These are phyloP conservation scores for Hordeum pubiflorum DNA, from an alignment of 202 grass and related monocot species.

Conservation along the genomic window DNA sequence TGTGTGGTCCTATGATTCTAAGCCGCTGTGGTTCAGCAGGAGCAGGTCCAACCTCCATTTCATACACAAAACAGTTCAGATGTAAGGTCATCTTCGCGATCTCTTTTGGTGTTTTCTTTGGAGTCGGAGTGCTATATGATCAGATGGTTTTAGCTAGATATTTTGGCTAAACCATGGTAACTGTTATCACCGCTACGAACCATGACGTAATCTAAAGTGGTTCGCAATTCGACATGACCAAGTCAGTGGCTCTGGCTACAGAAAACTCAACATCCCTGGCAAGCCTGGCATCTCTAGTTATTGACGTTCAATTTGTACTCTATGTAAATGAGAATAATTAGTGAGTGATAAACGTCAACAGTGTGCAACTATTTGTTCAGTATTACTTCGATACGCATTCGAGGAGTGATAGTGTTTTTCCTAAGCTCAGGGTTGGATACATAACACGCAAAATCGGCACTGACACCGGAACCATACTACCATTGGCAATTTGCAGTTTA, in stretches of 20 bases:
- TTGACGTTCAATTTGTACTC: not conserved
- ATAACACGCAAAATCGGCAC: not conserved
- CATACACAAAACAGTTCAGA: not conserved
- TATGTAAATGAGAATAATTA: not conserved
- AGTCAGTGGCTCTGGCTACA: not conserved
- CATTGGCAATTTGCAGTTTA: not conserved
- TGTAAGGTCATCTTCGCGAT: not conserved
- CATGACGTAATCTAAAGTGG: not conserved
- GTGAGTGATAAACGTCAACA: not conserved
- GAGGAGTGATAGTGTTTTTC: not conserved
- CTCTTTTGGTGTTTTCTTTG: constrained; percentile 25
- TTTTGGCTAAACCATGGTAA: not conserved
- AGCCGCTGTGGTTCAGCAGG: not conserved
- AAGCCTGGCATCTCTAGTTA: not conserved
- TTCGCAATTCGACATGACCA: not conserved
- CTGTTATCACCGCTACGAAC: not conserved
- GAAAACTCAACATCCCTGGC: not conserved
- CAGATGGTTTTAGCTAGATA: not conserved
- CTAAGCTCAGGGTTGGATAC: not conserved
- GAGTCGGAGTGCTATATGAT: not conserved
- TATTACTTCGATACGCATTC: not conserved
- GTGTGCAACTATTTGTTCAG: not conserved
- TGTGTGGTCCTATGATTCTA: not conserved
- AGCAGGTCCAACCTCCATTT: not conserved
- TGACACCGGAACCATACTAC: not conserved